Evolutionary conservation across 2,329 filamentous ascomycete species (phyloP).

Genomic region (Cytospora schulzeri): DNA sequence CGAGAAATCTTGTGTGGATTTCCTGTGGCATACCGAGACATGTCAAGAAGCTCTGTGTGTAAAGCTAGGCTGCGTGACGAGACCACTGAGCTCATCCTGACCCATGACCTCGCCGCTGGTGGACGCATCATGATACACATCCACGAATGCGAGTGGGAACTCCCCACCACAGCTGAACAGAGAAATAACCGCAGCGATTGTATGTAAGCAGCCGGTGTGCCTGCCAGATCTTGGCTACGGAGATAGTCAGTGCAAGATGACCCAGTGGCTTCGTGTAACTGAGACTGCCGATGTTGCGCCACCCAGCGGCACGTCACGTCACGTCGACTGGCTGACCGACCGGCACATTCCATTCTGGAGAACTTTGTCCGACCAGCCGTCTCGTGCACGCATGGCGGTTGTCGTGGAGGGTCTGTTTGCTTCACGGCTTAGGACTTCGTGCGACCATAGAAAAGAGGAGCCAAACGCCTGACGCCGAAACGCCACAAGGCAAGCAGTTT

Average conservation of each 20-base stretch:
- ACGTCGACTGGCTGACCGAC: neutral
- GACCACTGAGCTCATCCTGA: slow-evolving; percentile 4
- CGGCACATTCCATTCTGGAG: slow-evolving; percentile 15
- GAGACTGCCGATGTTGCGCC: slow-evolving; percentile 19
- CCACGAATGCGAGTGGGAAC: slow-evolving; percentile 3
- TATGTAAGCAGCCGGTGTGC: slow-evolving; percentile 5
- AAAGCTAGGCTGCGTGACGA: slow-evolving; percentile 18
- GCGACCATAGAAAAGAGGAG: neutral
- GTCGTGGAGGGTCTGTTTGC: neutral
- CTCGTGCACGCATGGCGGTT: neutral
- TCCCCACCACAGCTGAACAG: neutral
- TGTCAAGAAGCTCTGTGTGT: slow-evolving; percentile 19
- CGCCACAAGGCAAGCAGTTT: neutral
- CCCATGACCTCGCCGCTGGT: slow-evolving; percentile 13
- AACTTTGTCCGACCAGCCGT: neutral
- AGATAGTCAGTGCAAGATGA: slow-evolving; percentile 7
- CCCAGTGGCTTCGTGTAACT: slow-evolving; percentile 22
- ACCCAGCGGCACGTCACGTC: slow-evolving; percentile 5
- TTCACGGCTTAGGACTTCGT: neutral
- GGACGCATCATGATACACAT: slow-evolving; percentile 2
- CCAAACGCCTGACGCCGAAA: neutral
- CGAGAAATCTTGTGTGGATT: slow-evolving; percentile 8
- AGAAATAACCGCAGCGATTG: neutral
- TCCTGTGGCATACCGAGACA: slow-evolving; percentile 21
- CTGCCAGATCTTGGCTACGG: slow-evolving; percentile 18